A percentile compares a stretch with the other conserved stretches of the same genome.
Evolutionary conservation across 2,329 filamentous ascomycete genomes (phyloP).

Genomic region (Trichoderma polysporum): DNA sequence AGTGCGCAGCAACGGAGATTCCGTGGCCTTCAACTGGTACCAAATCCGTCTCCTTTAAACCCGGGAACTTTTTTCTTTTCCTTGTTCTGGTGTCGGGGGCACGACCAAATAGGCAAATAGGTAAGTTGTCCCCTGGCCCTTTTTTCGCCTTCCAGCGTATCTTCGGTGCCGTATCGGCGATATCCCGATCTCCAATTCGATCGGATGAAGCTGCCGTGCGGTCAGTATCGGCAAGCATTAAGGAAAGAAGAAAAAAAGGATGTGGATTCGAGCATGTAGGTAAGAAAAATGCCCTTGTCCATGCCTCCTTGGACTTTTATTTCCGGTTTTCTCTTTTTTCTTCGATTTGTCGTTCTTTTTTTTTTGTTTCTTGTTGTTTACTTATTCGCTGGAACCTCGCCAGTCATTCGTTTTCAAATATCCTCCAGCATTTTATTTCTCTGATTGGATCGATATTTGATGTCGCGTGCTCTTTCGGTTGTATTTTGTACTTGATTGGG

Average conservation of each 20-base stretch:
- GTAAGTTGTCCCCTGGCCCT: background rate
- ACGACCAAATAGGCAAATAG: background rate
- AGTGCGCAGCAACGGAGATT: background rate
- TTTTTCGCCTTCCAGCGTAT: background rate
- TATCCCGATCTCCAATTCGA: background rate
- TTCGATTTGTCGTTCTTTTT: background rate
- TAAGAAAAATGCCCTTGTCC: background rate
- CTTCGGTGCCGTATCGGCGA: conserved; percentile 10
- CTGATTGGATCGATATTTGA: background rate
- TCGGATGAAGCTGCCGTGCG: conserved; percentile 2
- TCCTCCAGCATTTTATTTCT: background rate
- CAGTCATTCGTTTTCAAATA: background rate
- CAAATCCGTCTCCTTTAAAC: background rate
- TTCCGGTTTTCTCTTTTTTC: background rate
- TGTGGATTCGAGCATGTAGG: conserved; percentile 8
- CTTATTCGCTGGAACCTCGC: background rate
- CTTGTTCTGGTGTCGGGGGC: background rate
- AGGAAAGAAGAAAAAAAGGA: background rate
- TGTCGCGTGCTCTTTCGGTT: conserved; percentile 3
- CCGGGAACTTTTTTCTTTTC: background rate
- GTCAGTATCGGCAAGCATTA: background rate
- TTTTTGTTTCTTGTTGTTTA: background rate
- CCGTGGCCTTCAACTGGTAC: background rate
- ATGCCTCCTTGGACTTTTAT: background rate
- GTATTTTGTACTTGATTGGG: background rate